A percentile compares a stretch with the other conserved stretches of the same genome.
phyloP scores from a whole-genome alignment of 345 rosid genomes.

The Melaleuca alternifolia region DNA sequence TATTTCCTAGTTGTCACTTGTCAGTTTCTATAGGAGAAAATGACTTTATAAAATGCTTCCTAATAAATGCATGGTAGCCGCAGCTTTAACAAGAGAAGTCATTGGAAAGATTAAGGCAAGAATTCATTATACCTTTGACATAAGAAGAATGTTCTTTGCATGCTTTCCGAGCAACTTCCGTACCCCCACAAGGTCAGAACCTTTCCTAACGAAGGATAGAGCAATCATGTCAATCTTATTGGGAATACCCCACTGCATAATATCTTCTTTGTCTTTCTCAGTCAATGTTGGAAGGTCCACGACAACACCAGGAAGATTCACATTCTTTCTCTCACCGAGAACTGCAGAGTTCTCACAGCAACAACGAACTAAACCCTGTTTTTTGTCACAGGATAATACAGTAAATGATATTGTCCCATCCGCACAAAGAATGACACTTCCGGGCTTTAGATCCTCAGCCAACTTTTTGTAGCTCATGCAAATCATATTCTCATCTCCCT shows the following conservation, averaged over 20 bases:
- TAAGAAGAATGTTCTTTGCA: slow-evolving; percentile 76
- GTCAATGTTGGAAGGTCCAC: slow-evolving; percentile 96
- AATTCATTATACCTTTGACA: slow-evolving; percentile 74
- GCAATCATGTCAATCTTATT: slow-evolving; percentile 96
- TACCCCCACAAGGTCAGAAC: slow-evolving; percentile 83
- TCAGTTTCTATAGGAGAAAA: background rate
- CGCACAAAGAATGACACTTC: slow-evolving; percentile 85
- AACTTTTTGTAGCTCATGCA: slow-evolving; percentile 97
- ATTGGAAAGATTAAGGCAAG: background rate
- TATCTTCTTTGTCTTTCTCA: slow-evolving; percentile 94
- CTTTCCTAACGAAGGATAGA: slow-evolving; percentile 89
- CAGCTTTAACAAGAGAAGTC: background rate
- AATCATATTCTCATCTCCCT: slow-evolving; percentile 71
- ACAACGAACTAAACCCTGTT: slow-evolving; percentile 65
- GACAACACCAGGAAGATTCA: slow-evolving; percentile 92
- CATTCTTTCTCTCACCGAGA: slow-evolving; percentile 96
- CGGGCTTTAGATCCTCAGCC: slow-evolving; percentile 79
- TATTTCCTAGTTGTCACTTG: background rate
- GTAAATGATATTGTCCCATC: slow-evolving; percentile 93
- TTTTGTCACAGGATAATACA: slow-evolving; percentile 67
- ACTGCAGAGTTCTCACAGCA: slow-evolving; percentile 87
- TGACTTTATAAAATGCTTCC: background rate
- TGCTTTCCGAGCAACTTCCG: slow-evolving; percentile 71
- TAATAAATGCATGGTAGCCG: background rate
- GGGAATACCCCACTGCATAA: slow-evolving; percentile 83